These are phyloP conservation scores for Incumbomyces delicatus DNA, from an alignment of 2,329 filamentous ascomycete species.

Conservation along the genomic window DNA sequence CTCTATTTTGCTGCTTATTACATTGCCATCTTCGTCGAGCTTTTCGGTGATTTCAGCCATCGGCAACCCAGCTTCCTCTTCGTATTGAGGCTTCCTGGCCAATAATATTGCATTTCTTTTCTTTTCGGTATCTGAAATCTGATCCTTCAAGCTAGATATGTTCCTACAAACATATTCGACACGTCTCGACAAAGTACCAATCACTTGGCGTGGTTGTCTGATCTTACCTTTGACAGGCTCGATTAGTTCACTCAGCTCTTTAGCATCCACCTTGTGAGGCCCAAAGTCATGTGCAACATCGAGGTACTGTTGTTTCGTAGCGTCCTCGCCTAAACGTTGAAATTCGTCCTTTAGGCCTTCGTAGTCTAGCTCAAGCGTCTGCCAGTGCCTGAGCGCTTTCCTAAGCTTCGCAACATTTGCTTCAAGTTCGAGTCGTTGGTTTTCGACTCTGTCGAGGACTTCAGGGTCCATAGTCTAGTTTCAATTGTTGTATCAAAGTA, in stretches of 20 bases:
- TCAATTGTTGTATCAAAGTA: too few species aligned
- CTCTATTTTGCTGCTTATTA: conserved; percentile 58
- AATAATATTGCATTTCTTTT: conserved; percentile 57
- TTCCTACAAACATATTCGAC: conserved; percentile 87
- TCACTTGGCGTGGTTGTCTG: conserved; percentile 47
- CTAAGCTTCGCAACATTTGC: conserved; percentile 63
- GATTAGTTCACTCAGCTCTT: conserved; percentile 9
- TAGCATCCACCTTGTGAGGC: conserved; percentile 3
- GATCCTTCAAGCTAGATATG: conserved; percentile 61
- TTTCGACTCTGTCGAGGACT: conserved; percentile 60
- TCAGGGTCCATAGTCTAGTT: conserved; percentile 28
- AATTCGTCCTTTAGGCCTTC: conserved; percentile 80
- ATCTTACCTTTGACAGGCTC: conserved; percentile 37
- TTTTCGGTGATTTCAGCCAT: conserved; percentile 88
- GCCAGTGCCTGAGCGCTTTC: conserved; percentile 75
- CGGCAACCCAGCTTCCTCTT: conserved; percentile 61
- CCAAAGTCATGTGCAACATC: conserved; percentile 5
- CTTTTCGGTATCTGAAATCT: conserved; percentile 58
- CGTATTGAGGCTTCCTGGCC: conserved; percentile 50
- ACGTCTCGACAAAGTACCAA: conserved; percentile 59
- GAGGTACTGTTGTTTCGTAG: conserved; percentile 35
- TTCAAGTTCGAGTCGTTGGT: conserved; percentile 65
- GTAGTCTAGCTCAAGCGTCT: conserved; percentile 84
- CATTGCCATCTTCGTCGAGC: conserved; percentile 80
- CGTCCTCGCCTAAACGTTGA: conserved; percentile 41